Conservation (phyloP, 169 alveolate genomes). For the Eimeria tenella region DNA sequence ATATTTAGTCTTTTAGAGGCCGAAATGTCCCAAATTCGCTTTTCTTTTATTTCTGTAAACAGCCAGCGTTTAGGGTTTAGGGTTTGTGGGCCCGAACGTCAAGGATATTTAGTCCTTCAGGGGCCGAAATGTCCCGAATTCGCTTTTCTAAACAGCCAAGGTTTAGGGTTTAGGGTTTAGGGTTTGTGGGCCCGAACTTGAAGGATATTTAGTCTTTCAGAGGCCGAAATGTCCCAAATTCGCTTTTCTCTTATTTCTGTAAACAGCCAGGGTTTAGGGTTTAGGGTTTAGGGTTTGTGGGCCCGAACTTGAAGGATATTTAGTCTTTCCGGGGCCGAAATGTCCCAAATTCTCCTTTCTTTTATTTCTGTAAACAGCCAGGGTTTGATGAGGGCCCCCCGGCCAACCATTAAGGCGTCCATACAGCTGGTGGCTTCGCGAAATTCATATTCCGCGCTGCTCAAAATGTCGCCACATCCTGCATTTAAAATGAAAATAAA, state of each 20-base stretch:
- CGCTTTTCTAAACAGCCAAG: slow-evolving; percentile 82
- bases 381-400: slow-evolving; percentile 92
- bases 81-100: no score
- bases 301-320: no score
- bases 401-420: slow-evolving; percentile 87
- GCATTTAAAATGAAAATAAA: background rate
- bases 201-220: slow-evolving; percentile 84
- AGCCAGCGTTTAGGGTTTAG: no score
- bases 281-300: no score
- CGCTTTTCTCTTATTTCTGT: slow-evolving; percentile 86
- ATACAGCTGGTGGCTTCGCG: slow-evolving; percentile 63
- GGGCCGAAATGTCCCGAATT: slow-evolving; percentile 89
- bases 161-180: no score
- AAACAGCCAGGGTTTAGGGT: no score
- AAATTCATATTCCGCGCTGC: slow-evolving; percentile 79
- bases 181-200: no score
- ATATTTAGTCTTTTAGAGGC: slow-evolving; percentile 86
- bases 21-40: slow-evolving; percentile 89
- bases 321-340: slow-evolving; percentile 89
- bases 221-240: slow-evolving; percentile 89
- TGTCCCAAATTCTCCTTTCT: slow-evolving; percentile 88
- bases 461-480: slow-evolving; percentile 89
- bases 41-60: slow-evolving; percentile 87
- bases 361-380: slow-evolving; percentile 91
- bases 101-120: slow-evolving; percentile 91